A percentile compares a stretch with the other conserved stretches of the same genome.
phyloP scores from a whole-genome alignment of 495 filamentous ascomycete genomes.

The Tirmania nivea region DNA sequence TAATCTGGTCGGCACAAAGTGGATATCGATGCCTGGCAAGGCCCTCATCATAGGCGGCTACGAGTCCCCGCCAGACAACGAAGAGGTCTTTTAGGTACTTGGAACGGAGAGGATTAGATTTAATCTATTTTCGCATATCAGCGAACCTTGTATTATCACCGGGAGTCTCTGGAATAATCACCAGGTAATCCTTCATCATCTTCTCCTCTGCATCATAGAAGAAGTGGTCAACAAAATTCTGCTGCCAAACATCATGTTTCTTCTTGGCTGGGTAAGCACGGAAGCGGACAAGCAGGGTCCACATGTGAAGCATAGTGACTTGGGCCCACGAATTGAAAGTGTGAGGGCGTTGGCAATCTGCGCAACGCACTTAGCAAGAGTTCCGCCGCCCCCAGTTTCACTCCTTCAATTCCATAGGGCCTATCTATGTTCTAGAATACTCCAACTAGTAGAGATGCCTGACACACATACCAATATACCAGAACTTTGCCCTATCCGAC shows the following conservation, averaged over 20 bases:
- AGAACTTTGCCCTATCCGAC: conserved; percentile 14
- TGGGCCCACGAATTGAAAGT: conserved; percentile 94
- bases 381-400: too few species aligned
- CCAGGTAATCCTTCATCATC: conserved; percentile 32
- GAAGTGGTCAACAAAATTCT: conserved; percentile 73
- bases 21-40: conserved; percentile 29
- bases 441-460: background rate
- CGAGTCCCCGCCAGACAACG: conserved; percentile 67
- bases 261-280: conserved; percentile 29
- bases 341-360: conserved; percentile 24
- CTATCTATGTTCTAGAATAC: background rate
- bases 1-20: too few species aligned
- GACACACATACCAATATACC: conserved; percentile 49
- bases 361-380: too few species aligned
- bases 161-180: background rate
- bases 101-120: conserved; percentile 46
- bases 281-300: conserved; percentile 69
- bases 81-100: conserved; percentile 82
- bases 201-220: conserved; percentile 76
- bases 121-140: conserved; percentile 28
- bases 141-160: too few species aligned
- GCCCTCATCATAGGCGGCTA: conserved; percentile 74
- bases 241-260: conserved; percentile 35
- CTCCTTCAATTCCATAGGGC: too few species aligned
- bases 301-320: conserved; percentile 88